A percentile compares a stretch with the other conserved stretches of the same genome.
phyloP scores from a whole-genome alignment of 768 basidiomycete species.

The Pulveroboletus sp. region DNA sequence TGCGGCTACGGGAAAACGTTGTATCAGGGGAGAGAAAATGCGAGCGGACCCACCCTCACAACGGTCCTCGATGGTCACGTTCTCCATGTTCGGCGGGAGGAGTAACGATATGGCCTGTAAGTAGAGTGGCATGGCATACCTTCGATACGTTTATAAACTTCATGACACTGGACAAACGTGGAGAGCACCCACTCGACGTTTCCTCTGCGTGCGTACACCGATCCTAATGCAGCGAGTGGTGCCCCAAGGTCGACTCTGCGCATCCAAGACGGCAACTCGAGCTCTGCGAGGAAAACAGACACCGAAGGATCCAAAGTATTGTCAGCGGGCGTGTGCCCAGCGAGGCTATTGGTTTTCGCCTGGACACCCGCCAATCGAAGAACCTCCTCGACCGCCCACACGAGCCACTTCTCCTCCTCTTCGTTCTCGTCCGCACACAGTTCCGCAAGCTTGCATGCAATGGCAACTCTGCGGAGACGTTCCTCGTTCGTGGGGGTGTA shows the following conservation, averaged over 20 bases:
- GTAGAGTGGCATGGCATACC: slow-evolving; percentile 63
- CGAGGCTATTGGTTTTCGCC: neutral
- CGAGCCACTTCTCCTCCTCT: slow-evolving; percentile 39
- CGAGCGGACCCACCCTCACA: slow-evolving; percentile 50
- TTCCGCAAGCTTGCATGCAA: slow-evolving; percentile 45
- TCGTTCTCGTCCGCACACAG: slow-evolving; percentile 32
- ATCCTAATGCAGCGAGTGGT: slow-evolving; percentile 63
- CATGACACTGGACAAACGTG: neutral
- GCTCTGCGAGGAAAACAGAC: slow-evolving; percentile 41
- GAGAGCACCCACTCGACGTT: slow-evolving; percentile 38
- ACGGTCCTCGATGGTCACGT: slow-evolving; percentile 41
- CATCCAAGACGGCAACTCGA: slow-evolving; percentile 60
- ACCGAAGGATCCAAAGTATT: neutral
- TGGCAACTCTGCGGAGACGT: slow-evolving; percentile 40
- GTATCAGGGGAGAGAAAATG: neutral
- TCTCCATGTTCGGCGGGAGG: slow-evolving; percentile 38
- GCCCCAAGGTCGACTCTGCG: slow-evolving; percentile 57
- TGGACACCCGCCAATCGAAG: slow-evolving; percentile 27
- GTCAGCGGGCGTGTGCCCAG: neutral
- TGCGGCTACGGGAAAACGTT: slow-evolving; percentile 32
- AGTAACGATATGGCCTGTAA: slow-evolving; percentile 61
- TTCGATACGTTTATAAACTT: slow-evolving; percentile 20
- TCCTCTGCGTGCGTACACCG: slow-evolving; percentile 54
- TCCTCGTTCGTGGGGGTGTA: slow-evolving; percentile 34
- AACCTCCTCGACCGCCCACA: slow-evolving; percentile 42